Percentiles rank a stretch among this genome's conserved stretches.
These are phyloP conservation scores for Sporothrix globosa DNA, from an alignment of 2,329 filamentous ascomycete species.

Conservation along the genomic window DNA sequence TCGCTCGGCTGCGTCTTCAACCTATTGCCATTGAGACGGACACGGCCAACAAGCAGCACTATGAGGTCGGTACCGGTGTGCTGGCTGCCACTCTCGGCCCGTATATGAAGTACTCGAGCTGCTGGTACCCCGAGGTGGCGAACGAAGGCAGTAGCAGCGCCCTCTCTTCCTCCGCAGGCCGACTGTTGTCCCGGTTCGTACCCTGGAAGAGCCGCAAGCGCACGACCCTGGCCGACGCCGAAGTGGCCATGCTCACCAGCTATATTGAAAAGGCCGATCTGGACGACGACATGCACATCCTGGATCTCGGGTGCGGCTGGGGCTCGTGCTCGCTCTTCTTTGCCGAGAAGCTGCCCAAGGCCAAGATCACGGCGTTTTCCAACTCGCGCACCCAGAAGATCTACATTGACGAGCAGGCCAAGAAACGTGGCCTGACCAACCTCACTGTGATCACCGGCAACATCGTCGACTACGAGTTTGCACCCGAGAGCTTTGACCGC, in stretches of 20 bases:
- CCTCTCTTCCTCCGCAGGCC: not conserved
- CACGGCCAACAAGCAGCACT: conserved; percentile 70
- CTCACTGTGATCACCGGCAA: conserved; percentile 68
- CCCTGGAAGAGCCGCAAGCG: conserved; percentile 43
- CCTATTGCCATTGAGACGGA: conserved; percentile 71
- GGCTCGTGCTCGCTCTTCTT: conserved; percentile 67
- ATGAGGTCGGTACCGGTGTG: conserved; percentile 70
- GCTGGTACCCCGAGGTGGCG: conserved; percentile 57
- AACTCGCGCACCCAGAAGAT: conserved; percentile 70
- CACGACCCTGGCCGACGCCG: conserved; percentile 67
- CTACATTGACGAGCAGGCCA: conserved; percentile 65
- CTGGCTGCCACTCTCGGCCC: conserved; percentile 64
- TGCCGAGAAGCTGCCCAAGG: conserved; percentile 65
- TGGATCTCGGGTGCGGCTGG: conserved; percentile 71
- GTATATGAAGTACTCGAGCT: conserved; percentile 73
- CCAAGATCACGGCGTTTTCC: conserved; percentile 67
- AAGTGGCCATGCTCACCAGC: conserved; percentile 65
- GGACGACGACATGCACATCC: conserved; percentile 61
- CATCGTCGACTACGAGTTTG: conserved; percentile 67
- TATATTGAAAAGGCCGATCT: conserved; percentile 66
- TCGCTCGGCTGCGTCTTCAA: conserved; percentile 59
- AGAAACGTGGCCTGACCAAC: conserved; percentile 60
- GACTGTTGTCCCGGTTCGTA: not conserved
- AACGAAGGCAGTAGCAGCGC: not conserved
- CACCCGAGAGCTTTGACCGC: conserved; percentile 61